These are phyloP conservation scores for Earliella scabrosa DNA, from an alignment of 1,284 basidiomycete genomes.

Conservation along the genomic window DNA sequence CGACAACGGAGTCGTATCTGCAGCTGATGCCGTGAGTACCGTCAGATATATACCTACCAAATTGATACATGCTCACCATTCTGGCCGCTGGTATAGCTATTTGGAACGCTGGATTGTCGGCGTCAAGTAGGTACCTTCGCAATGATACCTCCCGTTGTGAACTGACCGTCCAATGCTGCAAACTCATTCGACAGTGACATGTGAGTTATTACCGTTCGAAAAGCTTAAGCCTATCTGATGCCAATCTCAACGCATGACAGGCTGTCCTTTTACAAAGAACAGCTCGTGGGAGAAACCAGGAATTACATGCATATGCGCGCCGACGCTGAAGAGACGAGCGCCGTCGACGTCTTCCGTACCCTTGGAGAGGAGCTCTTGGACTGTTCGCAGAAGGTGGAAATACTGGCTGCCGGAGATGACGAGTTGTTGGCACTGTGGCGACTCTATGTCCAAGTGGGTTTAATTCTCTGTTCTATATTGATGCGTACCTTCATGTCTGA, in stretches of 20 bases:
- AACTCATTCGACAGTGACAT: constrained; percentile 1
- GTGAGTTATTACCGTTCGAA: neutral
- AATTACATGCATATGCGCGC: constrained; percentile 20
- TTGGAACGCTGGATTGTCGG: constrained; percentile 23
- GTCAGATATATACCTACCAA: no score
- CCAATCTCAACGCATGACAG: neutral
- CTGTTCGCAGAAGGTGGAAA: constrained; percentile 1
- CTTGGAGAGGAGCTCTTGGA: constrained; percentile 10
- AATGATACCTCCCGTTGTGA: no score
- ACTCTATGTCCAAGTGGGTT: constrained; percentile 18
- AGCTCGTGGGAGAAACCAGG: constrained; percentile 14
- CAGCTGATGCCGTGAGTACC: constrained; percentile 19
- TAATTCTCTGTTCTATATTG: neutral
- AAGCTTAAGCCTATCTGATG: neutral
- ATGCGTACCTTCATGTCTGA: neutral
- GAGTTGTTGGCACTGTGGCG: constrained; percentile 8
- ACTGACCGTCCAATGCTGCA: neutral
- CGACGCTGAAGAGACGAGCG: constrained; percentile 4
- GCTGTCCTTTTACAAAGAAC: constrained; percentile 21
- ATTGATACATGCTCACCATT: no score
- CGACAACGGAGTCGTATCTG: constrained; percentile 16
- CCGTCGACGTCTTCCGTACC: neutral
- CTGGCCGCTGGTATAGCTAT: no score
- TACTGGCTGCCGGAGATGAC: neutral
- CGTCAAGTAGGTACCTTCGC: constrained; percentile 20